A percentile compares a stretch with the other conserved stretches of the same genome.
Evolutionary conservation across 148 eudicot species (phyloP).

Genomic region (Pouteria glomerata): DNA sequence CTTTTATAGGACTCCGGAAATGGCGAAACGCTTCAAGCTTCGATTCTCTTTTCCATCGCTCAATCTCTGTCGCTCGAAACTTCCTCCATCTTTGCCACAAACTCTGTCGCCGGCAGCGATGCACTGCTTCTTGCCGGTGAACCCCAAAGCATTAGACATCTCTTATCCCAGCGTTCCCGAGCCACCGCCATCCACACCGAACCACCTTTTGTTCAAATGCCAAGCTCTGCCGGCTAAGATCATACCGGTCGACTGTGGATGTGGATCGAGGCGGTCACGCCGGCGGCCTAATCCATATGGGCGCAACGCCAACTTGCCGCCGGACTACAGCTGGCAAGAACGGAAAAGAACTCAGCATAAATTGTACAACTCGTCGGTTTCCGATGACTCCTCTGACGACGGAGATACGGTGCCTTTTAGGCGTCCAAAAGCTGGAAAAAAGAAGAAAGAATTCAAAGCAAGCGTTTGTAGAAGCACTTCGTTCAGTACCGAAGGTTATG

Average conservation of each 20-base stretch:
- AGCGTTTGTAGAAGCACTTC: not conserved
- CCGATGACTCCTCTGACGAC: not conserved
- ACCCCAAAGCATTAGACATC: slow-evolving; percentile 22
- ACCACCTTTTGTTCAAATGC: not conserved
- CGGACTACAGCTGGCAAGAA: not conserved
- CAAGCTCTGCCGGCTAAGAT: not conserved
- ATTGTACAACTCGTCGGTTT: not conserved
- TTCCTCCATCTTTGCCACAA: no score
- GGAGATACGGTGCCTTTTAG: not conserved
- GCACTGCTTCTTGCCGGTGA: slow-evolving; percentile 5
- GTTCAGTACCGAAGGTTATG: slow-evolving; percentile 8
- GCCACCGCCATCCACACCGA: slow-evolving; percentile 31
- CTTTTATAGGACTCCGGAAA: no score
- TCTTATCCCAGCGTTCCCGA: slow-evolving; percentile 19
- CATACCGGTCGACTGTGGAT: not conserved
- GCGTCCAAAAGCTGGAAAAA: not conserved
- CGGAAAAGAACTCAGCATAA: not conserved
- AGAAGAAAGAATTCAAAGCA: not conserved
- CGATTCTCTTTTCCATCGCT: no score
- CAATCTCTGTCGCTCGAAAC: no score
- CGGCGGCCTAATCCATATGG: no score
- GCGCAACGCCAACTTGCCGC: not conserved
- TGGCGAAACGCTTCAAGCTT: no score
- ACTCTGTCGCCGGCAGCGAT: no score
- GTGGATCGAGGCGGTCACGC: not conserved